Conservation (phyloP, 441 rosid species). For the Capsella rubella region DNA sequence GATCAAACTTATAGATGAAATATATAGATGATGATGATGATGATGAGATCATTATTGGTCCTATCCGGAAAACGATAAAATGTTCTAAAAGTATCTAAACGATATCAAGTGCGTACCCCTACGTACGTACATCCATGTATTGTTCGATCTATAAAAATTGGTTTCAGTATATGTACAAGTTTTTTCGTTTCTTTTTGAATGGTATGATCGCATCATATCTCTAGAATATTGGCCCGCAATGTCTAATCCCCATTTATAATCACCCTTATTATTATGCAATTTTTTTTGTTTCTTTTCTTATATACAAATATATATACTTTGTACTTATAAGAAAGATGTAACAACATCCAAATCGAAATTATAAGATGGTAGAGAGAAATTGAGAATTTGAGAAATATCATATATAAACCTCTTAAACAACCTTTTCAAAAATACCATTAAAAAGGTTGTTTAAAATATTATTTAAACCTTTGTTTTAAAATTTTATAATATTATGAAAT, state of each 20-base stretch:
- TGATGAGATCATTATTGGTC: constrained; percentile 42
- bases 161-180: not conserved
- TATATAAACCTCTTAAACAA: no score
- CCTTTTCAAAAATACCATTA: no score
- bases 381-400: no score
- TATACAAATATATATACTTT: not conserved
- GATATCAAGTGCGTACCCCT: constrained; percentile 29
- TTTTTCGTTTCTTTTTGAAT: not conserved
- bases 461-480: no score
- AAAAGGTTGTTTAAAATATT: no score
- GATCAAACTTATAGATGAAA: not conserved
- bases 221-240: constrained; percentile 25
- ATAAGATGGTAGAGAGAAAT: no score
- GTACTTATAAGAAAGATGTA: no score
- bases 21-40: not conserved
- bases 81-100: constrained; percentile 26
- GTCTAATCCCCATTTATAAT: not conserved
- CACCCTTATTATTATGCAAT: not conserved
- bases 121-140: constrained; percentile 34
- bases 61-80: constrained; percentile 33
- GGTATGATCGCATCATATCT: constrained; percentile 35
- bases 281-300: not conserved
- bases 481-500: no score
- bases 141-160: not conserved
- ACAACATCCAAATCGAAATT: no score